Evolutionary conservation across 139 green algal genomes (phyloP).

Genomic region (Chlamydomonas asymmetrica): DNA sequence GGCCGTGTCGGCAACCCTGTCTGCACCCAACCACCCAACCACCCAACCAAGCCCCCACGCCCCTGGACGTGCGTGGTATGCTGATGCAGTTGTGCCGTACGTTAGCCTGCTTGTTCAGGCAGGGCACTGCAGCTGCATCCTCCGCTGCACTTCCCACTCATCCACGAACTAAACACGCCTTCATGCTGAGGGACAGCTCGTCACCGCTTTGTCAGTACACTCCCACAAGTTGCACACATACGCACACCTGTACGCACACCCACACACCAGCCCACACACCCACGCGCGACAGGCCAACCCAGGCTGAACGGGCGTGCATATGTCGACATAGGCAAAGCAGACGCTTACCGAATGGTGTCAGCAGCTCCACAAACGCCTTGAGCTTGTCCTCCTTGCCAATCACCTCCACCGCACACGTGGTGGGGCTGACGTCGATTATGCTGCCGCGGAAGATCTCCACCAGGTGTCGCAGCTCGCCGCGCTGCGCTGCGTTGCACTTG

Average conservation of each 20-base stretch:
- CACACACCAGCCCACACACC: constrained; percentile 3
- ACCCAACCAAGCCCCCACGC: no score
- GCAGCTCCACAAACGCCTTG: constrained; percentile 75
- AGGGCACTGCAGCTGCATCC: no score
- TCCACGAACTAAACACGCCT: no score
- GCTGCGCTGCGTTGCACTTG: constrained; percentile 60
- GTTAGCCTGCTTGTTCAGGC: no score
- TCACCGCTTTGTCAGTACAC: no score
- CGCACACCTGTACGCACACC: constrained; percentile 1
- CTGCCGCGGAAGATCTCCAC: constrained; percentile 87
- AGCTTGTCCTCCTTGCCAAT: constrained; percentile 92
- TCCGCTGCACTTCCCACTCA: no score
- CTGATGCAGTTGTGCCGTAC: no score
- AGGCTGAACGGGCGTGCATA: neutral
- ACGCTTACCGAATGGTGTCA: constrained; percentile 83
- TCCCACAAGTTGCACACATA: constrained; percentile 6
- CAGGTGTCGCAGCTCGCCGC: constrained; percentile 86
- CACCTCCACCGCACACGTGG: constrained; percentile 89
- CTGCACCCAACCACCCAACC: no score
- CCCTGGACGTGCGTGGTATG: no score
- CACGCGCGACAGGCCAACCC: neutral
- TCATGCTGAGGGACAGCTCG: no score
- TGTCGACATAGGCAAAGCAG: neutral
- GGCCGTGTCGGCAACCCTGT: no score
- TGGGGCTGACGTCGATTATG: constrained; percentile 79